phyloP scores from a whole-genome alignment of 176 grass and related monocot species.

The Phoenix roebelenii region DNA sequence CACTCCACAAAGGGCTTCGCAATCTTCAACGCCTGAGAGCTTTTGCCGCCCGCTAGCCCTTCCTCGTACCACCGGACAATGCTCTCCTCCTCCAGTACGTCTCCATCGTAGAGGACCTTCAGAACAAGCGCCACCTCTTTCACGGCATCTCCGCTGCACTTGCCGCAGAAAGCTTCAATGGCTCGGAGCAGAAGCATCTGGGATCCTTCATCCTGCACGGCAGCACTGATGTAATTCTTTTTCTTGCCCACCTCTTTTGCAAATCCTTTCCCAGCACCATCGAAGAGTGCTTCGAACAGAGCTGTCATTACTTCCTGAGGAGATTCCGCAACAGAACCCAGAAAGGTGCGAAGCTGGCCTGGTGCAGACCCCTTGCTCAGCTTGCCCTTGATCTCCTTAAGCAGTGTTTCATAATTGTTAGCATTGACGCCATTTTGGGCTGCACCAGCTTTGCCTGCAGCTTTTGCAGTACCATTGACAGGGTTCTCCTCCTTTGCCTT shows the following conservation, averaged over 20 bases:
- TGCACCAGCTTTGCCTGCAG: not conserved
- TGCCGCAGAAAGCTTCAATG: slow-evolving; percentile 33
- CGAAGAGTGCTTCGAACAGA: slow-evolving; percentile 53
- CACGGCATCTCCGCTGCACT: slow-evolving; percentile 44
- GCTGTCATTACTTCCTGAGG: slow-evolving; percentile 55
- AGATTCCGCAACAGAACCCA: slow-evolving; percentile 21
- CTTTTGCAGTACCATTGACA: slow-evolving; percentile 9
- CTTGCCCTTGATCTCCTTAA: slow-evolving; percentile 42
- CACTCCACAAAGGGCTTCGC: slow-evolving; percentile 59
- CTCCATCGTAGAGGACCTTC: slow-evolving; percentile 58
- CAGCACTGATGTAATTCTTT: slow-evolving; percentile 41
- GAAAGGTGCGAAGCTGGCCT: slow-evolving; percentile 35
- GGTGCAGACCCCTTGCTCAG: slow-evolving; percentile 31
- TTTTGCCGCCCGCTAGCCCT: slow-evolving; percentile 29
- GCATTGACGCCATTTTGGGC: slow-evolving; percentile 5
- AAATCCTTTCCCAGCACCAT: slow-evolving; percentile 55
- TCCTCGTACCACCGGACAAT: slow-evolving; percentile 52
- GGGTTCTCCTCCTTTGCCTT: slow-evolving; percentile 1
- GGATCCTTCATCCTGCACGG: slow-evolving; percentile 33
- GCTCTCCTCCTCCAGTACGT: slow-evolving; percentile 61
- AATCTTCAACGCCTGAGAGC: slow-evolving; percentile 37
- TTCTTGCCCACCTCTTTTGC: slow-evolving; percentile 62
- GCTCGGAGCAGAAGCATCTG: slow-evolving; percentile 44
- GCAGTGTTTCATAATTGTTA: slow-evolving; percentile 5
- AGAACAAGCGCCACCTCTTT: slow-evolving; percentile 65